These are phyloP conservation scores for Aspergillus brunneoviolaceus DNA, from an alignment of 2,329 filamentous ascomycete genomes.

Conservation along the genomic window DNA sequence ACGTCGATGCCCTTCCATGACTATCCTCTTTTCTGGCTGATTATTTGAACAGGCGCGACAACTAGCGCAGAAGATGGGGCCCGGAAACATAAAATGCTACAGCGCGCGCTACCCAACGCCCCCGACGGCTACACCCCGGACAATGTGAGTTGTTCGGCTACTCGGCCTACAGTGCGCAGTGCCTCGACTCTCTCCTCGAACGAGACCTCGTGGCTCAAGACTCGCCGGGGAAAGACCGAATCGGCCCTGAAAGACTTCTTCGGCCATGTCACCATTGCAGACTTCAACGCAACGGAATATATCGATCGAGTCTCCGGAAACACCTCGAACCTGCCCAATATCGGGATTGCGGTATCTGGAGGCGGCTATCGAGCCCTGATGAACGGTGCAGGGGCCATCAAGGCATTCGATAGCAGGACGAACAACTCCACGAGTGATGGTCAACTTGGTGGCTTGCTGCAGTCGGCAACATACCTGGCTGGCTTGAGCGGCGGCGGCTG, in stretches of 20 bases:
- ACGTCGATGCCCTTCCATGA: not conserved
- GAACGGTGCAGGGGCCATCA: slow-evolving; percentile 76
- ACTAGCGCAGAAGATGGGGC: not conserved
- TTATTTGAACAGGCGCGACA: not conserved
- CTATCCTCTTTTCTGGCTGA: not conserved
- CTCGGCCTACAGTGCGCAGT: slow-evolving; percentile 65
- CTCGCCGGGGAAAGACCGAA: slow-evolving; percentile 70
- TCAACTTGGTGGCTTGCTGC: slow-evolving; percentile 76
- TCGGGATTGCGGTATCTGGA: slow-evolving; percentile 76
- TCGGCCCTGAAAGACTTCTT: slow-evolving; percentile 73
- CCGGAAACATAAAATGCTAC: not conserved
- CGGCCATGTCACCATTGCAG: slow-evolving; percentile 67
- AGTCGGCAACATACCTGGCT: slow-evolving; percentile 76
- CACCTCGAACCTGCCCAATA: slow-evolving; percentile 60
- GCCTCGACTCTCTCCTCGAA: slow-evolving; percentile 64
- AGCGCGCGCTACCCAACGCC: slow-evolving; percentile 54
- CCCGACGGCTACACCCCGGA: slow-evolving; percentile 72
- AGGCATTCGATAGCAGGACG: slow-evolving; percentile 76
- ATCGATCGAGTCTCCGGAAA: slow-evolving; percentile 61
- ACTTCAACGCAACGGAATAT: slow-evolving; percentile 73
- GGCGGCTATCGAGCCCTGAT: slow-evolving; percentile 83
- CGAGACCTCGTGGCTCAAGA: slow-evolving; percentile 73
- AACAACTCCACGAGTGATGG: slow-evolving; percentile 59
- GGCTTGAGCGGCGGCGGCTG: slow-evolving; percentile 81
- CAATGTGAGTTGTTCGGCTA: slow-evolving; percentile 65